These are phyloP conservation scores for Apiospora malaysiana DNA, from an alignment of 2,329 filamentous ascomycete species.

Conservation along the genomic window DNA sequence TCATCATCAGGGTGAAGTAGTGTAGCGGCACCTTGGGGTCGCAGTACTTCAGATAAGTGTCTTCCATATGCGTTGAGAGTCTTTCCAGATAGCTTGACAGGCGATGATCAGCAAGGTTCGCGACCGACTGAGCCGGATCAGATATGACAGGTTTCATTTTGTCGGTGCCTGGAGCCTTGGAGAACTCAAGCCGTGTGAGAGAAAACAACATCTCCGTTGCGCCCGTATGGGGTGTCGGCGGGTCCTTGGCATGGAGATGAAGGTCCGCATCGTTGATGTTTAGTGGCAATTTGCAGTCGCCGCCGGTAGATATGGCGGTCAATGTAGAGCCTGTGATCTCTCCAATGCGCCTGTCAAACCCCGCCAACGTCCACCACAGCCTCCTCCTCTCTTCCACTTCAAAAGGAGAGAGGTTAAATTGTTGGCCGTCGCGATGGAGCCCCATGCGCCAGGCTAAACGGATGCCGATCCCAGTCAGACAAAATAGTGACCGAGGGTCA, in stretches of 20 bases:
- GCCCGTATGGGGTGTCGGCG: slow-evolving; percentile 53
- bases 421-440: slow-evolving; percentile 66
- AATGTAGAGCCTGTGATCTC: slow-evolving; percentile 68
- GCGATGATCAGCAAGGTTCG: slow-evolving; percentile 56
- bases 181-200: slow-evolving; percentile 62
- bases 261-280: slow-evolving; percentile 69
- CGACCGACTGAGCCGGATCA: slow-evolving; percentile 46
- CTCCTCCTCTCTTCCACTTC: slow-evolving; percentile 74
- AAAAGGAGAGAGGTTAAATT: slow-evolving; percentile 58
- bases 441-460: slow-evolving; percentile 73
- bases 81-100: slow-evolving; percentile 57
- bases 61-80: slow-evolving; percentile 61
- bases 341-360: slow-evolving; percentile 71
- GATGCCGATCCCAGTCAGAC: slow-evolving; percentile 68
- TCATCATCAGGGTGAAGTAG: slow-evolving; percentile 64
- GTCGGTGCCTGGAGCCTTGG: slow-evolving; percentile 58
- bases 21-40: slow-evolving; percentile 65
- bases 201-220: slow-evolving; percentile 67
- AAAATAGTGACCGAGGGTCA: slow-evolving; percentile 65
- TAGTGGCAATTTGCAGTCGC: slow-evolving; percentile 62
- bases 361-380: slow-evolving; percentile 74
- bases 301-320: slow-evolving; percentile 58
- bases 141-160: slow-evolving; percentile 44
- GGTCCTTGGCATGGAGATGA: slow-evolving; percentile 61
- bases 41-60: slow-evolving; percentile 60